Evolutionary conservation across 768 basidiomycete species (phyloP), one percentile per base, ranked within the genome.

Genomic region (Rhizopogon rudus): DNA sequence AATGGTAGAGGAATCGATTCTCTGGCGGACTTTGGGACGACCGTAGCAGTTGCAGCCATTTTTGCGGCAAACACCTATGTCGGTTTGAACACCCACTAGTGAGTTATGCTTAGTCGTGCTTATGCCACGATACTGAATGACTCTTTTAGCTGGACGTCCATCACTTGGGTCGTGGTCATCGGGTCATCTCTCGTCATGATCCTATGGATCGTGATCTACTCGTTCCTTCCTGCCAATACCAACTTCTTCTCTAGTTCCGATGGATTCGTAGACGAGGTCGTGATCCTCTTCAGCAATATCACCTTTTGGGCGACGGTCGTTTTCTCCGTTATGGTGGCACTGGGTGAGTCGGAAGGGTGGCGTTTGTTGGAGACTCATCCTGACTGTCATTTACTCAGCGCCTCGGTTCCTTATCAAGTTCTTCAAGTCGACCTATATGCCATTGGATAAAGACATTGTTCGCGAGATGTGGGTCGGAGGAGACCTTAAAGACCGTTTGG

Each of bases 401-500:
- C 96, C 96, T 0, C 82, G 91, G 14, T 93, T 91, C 75, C 52
- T 95, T 33, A 75, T 84, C 70, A 91, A 91, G 65, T 92, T 81
- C 66, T 65, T 87, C 57, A 75, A 79, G 9, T 76, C 84, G 1
- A 79, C 85, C 1, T 97, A 94, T 63, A 72, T 68, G 46, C 94
- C 95, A 2, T 74, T 85, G 16, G 96, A 98, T 77, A 88, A 84
- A 66, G 91, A 97, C 62, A 86, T 98, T 54, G 77, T 98, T 7
- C 86, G 96, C 29, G 96, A 98, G 75, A 88, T 85, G 82, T 93
- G 90, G 91, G 89, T 93, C 4, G 64, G 69, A 55, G 91, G 91
- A 3, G 84, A 92, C 64, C 77, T 93, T 54, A 93, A 93, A 67
- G 90, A 92, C 59, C 82, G 77, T 40, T 75, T 93, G 4, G 91